Evolutionary conservation across 2,329 filamentous ascomycete species (phyloP).

Genomic region (Trichothecium sympodiale): DNA sequence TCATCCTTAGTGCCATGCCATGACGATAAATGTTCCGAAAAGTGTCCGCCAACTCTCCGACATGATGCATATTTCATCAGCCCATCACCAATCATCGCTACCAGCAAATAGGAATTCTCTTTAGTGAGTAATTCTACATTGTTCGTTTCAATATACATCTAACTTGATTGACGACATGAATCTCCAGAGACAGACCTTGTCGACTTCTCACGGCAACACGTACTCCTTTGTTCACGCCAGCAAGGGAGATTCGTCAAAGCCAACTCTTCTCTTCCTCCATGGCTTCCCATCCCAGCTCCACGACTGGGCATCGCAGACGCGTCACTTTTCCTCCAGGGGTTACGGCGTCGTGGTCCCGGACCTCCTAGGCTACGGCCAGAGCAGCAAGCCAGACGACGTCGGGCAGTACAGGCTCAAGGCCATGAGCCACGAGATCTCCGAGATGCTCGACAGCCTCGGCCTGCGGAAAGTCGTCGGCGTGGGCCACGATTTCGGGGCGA

Average conservation of each 20-base stretch:
- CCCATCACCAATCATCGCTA: background rate
- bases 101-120: background rate
- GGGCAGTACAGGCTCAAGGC: constrained; percentile 18
- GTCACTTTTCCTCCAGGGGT: constrained; percentile 19
- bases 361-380: constrained; percentile 26
- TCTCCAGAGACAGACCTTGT: background rate
- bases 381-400: constrained; percentile 17
- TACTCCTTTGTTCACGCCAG: constrained; percentile 20
- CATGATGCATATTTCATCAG: no score
- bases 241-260: constrained; percentile 5
- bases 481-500: constrained; percentile 24
- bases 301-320: constrained; percentile 30
- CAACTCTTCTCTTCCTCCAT: constrained; percentile 34
- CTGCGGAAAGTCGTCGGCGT: constrained; percentile 30
- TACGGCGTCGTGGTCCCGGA: constrained; percentile 32
- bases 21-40: background rate
- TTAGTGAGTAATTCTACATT: no score
- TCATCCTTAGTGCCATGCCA: no score
- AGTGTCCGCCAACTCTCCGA: no score
- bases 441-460: constrained; percentile 18
- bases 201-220: constrained; percentile 8
- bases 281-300: constrained; percentile 33
- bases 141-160: no score
- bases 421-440: constrained; percentile 20
- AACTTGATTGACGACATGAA: no score